phyloP scores from a whole-genome alignment of 208 protist species.

The Trypanosoma congolense region DNA sequence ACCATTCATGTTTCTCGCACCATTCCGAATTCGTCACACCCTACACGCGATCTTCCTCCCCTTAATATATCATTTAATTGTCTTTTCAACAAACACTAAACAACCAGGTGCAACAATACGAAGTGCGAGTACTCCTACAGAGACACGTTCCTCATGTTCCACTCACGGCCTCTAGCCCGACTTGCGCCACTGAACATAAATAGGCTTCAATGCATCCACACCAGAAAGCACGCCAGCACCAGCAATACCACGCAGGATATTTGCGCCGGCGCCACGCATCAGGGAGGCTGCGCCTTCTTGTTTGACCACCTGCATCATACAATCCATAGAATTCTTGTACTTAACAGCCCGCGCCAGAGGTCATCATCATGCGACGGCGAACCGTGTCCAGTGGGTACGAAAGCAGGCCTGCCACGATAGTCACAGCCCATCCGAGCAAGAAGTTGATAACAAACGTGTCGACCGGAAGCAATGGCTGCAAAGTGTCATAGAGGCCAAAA shows the following conservation, averaged over 20 bases:
- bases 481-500: slow-evolving; percentile 95
- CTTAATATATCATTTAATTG: no score
- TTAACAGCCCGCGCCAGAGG: slow-evolving; percentile 57
- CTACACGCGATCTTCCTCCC: no score
- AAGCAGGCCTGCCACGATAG: slow-evolving; percentile 60
- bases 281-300: slow-evolving; percentile 46
- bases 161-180: no score
- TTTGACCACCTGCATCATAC: slow-evolving; percentile 54
- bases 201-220: slow-evolving; percentile 79
- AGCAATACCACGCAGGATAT: slow-evolving; percentile 77
- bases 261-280: slow-evolving; percentile 65
- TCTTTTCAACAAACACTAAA: slow-evolving; percentile 9
- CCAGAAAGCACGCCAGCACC: slow-evolving; percentile 73
- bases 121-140: no score
- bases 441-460: slow-evolving; percentile 72
- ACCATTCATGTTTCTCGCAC: no score
- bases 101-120: no score
- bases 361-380: slow-evolving; percentile 96
- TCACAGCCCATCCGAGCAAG: slow-evolving; percentile 66
- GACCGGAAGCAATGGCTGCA: slow-evolving; percentile 64
- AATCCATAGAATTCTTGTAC: slow-evolving; percentile 74
- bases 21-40: no score
- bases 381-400: slow-evolving; percentile 98
- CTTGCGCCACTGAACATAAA: slow-evolving; percentile 57
- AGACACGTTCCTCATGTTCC: no score